phyloP scores from a whole-genome alignment of 306 rosid species.

The Cicer cuneatum region DNA sequence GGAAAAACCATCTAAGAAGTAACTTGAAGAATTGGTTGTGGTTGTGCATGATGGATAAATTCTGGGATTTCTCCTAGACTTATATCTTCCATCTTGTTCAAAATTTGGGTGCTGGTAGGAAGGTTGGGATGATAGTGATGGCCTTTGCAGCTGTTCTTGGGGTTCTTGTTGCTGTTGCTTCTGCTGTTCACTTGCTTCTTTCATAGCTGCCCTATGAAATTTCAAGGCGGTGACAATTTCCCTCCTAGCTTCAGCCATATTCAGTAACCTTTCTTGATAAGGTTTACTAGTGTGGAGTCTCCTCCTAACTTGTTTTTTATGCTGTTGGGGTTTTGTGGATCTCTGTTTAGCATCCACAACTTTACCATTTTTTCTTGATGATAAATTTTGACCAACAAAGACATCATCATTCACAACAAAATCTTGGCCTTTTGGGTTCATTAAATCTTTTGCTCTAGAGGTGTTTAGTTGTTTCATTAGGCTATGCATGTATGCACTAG shows the following conservation, averaged over 20 bases:
- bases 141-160: conserved; percentile 41
- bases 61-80: conserved; percentile 64
- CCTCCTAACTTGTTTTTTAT: conserved; percentile 81
- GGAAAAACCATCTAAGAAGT: conserved; percentile 44
- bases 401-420: conserved; percentile 44
- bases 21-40: conserved; percentile 48
- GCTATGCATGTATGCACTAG: conserved; percentile 72
- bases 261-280: conserved; percentile 76
- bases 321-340: conserved; percentile 52
- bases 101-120: conserved; percentile 49
- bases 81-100: conserved; percentile 57
- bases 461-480: conserved; percentile 72
- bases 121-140: conserved; percentile 41
- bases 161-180: conserved; percentile 55
- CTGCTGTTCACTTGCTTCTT: conserved; percentile 68
- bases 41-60: conserved; percentile 58
- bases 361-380: conserved; percentile 38
- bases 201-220: conserved; percentile 88
- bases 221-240: conserved; percentile 91
- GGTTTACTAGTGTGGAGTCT: conserved; percentile 77
- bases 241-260: conserved; percentile 95
- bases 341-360: conserved; percentile 46
- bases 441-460: conserved; percentile 62
- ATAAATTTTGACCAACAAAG: conserved; percentile 37
- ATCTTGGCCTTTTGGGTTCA: conserved; percentile 50